Evolutionary conservation across 805 yeast genomes (phyloP).

Genomic region (Pichia scutulata): DNA sequence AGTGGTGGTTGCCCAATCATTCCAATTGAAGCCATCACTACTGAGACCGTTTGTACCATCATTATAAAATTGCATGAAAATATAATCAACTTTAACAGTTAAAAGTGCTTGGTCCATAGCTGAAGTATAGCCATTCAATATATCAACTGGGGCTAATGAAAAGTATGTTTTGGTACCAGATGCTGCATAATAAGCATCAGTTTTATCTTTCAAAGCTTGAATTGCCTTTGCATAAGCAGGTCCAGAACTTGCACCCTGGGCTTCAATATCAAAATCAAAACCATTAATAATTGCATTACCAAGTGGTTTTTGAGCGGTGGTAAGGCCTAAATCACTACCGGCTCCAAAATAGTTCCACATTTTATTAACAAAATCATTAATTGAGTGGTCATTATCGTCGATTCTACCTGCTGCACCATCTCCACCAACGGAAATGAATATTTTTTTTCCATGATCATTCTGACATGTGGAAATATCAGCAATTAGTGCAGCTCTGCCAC

Average conservation of each 20-base stretch:
- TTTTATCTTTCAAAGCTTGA: neutral
- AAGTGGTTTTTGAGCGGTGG: neutral
- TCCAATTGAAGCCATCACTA: too few species aligned
- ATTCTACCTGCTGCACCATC: neutral
- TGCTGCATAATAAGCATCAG: neutral
- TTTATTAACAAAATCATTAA: neutral
- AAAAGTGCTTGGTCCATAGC: neutral
- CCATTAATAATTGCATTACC: neutral
- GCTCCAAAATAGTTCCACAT: neutral
- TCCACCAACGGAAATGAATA: neutral
- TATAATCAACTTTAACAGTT: neutral
- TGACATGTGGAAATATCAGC: neutral
- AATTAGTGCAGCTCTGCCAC: neutral
- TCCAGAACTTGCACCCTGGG: neutral
- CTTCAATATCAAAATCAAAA: neutral
- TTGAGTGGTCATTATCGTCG: neutral
- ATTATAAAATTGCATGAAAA: neutral
- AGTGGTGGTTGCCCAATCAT: too few species aligned
- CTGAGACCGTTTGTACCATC: too few species aligned
- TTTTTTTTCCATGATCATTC: neutral
- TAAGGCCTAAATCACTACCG: neutral
- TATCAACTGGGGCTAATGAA: neutral
- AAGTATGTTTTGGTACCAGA: neutral
- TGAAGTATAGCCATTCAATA: neutral
- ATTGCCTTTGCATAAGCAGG: neutral